Conservation (phyloP, 2,329 filamentous ascomycete species). For the Arthrocladium fulminans region DNA sequence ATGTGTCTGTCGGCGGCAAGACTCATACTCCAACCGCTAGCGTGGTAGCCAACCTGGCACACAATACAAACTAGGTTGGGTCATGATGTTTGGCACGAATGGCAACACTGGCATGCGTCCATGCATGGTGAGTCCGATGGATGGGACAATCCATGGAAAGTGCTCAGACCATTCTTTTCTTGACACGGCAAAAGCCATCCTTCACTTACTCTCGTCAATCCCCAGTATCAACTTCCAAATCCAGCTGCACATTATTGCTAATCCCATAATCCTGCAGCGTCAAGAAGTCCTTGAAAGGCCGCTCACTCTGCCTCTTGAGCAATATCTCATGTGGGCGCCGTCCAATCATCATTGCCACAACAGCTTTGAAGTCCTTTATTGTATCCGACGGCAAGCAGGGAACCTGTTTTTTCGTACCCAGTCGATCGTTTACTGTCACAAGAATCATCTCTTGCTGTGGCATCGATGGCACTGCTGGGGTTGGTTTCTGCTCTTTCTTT, state of each 20-base stretch:
- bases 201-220: constrained; percentile 26
- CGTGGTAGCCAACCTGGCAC: too few species aligned
- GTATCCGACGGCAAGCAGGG: constrained; percentile 79
- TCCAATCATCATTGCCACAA: constrained; percentile 83
- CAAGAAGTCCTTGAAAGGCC: constrained; percentile 86
- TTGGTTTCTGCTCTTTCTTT: constrained; percentile 27
- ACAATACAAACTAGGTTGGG: too few species aligned
- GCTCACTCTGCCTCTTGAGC: constrained; percentile 80
- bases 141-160: too few species aligned
- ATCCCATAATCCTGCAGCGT: constrained; percentile 89
- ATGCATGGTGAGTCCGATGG: too few species aligned
- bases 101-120: too few species aligned
- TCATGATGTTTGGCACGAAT: too few species aligned
- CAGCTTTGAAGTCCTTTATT: constrained; percentile 78
- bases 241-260: constrained; percentile 66
- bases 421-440: constrained; percentile 86
- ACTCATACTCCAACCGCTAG: too few species aligned
- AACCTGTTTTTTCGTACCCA: constrained; percentile 91
- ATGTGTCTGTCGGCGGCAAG: too few species aligned
- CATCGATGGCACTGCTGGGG: constrained; percentile 27
- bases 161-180: too few species aligned
- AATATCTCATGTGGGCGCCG: constrained; percentile 85
- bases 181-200: neutral
- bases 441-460: constrained; percentile 76
- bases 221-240: constrained; percentile 42